Evolutionary conservation across 2,329 filamentous ascomycete genomes (phyloP).

Genomic region (Alternaria brassicae): DNA sequence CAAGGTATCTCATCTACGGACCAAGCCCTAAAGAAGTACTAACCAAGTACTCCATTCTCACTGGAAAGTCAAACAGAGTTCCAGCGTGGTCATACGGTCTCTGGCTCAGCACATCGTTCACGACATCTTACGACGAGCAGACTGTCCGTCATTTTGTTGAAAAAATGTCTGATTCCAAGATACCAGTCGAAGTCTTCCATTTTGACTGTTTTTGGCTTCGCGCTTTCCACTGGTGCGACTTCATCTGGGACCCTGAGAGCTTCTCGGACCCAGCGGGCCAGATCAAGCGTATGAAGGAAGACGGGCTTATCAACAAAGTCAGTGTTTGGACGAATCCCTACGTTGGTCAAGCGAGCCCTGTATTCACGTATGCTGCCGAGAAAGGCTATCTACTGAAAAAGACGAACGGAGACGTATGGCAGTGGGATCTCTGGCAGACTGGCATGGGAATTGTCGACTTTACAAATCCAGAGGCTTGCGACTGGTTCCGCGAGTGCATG

Average conservation of each 20-base stretch:
- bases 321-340: constrained; percentile 82
- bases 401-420: constrained; percentile 72
- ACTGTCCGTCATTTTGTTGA: constrained; percentile 73
- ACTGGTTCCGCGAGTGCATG: constrained; percentile 70
- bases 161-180: constrained; percentile 70
- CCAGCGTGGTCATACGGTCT: constrained; percentile 79
- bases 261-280: constrained; percentile 73
- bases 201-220: constrained; percentile 83
- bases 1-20: constrained; percentile 72
- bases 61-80: constrained; percentile 68
- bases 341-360: constrained; percentile 71
- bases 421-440: constrained; percentile 80
- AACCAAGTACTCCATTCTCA: constrained; percentile 70
- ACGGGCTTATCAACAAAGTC: constrained; percentile 65
- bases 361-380: constrained; percentile 69
- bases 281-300: constrained; percentile 68
- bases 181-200: constrained; percentile 75
- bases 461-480: constrained; percentile 71
- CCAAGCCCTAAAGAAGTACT: constrained; percentile 75
- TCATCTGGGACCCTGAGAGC: constrained; percentile 71
- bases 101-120: constrained; percentile 80
- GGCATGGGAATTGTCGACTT: constrained; percentile 79
- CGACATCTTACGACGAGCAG: constrained; percentile 73
- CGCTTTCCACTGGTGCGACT: constrained; percentile 77
- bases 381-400: constrained; percentile 74